Percentiles rank a stretch among this genome's conserved stretches.
Evolutionary conservation across 2,329 filamentous ascomycete species (phyloP).

Genomic region (Claviceps monticola): DNA sequence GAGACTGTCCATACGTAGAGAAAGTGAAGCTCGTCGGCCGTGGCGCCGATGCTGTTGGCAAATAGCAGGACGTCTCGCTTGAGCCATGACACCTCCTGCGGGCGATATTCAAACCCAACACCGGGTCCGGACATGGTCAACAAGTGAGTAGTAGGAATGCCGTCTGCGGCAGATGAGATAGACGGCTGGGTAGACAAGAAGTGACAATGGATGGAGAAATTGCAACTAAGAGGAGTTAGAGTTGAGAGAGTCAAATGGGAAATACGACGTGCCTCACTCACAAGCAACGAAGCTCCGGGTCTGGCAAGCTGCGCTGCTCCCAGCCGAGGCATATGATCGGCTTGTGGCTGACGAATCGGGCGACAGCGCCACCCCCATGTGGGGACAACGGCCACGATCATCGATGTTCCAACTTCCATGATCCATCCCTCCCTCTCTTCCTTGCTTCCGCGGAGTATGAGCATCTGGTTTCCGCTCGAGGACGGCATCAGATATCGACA

Average conservation of each 20-base stretch:
- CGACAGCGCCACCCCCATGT: no score
- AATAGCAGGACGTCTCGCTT: conserved; percentile 85
- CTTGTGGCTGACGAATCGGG: neutral
- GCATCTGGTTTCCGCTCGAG: no score
- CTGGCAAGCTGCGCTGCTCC: no score
- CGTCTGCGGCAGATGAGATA: neutral
- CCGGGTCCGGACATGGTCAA: conserved; percentile 32
- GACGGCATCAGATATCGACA: no score
- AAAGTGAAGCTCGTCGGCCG: conserved; percentile 79
- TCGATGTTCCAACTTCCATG: neutral
- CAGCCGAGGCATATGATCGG: neutral
- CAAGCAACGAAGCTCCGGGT: neutral
- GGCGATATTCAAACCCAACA: conserved; percentile 67
- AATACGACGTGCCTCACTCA: neutral
- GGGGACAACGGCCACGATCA: no score
- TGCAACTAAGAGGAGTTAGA: neutral
- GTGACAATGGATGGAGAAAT: neutral
- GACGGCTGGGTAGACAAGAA: no score
- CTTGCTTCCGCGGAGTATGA: neutral
- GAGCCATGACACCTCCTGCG: conserved; percentile 64
- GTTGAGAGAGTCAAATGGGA: neutral
- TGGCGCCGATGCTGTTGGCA: conserved; percentile 76
- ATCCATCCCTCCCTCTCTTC: neutral
- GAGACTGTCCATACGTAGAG: conserved; percentile 50
- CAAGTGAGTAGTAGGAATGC: no score